Evolutionary conservation across 2,329 filamentous ascomycete species (phyloP).

Genomic region (Alternaria brassicicola): DNA sequence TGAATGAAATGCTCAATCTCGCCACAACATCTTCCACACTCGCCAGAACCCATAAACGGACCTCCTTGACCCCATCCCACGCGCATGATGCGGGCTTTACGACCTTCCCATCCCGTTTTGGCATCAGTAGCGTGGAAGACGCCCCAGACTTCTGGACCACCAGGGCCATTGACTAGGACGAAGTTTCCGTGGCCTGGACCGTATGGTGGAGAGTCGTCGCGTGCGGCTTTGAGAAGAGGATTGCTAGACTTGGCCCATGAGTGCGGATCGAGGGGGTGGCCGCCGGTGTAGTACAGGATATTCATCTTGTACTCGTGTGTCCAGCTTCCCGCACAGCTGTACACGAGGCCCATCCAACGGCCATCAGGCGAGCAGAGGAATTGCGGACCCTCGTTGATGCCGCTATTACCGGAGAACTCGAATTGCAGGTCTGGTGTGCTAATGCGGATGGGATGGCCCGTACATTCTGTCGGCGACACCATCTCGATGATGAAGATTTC

Average conservation of each 20-base stretch:
- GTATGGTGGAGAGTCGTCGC: constrained; percentile 49
- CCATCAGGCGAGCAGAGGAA: constrained; percentile 45
- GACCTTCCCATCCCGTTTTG: constrained; percentile 54
- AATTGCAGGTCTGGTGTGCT: constrained; percentile 50
- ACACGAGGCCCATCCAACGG: constrained; percentile 54
- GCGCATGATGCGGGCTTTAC: constrained; percentile 54
- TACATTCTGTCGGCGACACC: constrained; percentile 44
- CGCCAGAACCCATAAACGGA: constrained; percentile 51
- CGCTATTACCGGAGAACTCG: constrained; percentile 49
- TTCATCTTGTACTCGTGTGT: constrained; percentile 58
- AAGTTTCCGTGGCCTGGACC: constrained; percentile 57
- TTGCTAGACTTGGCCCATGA: constrained; percentile 50
- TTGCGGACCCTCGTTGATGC: constrained; percentile 56
- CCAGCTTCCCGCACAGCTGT: constrained; percentile 55
- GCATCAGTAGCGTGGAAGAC: constrained; percentile 56
- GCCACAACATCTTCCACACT: constrained; percentile 45
- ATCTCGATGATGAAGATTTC: constrained; percentile 54
- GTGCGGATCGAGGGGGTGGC: constrained; percentile 47
- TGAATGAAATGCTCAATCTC: constrained; percentile 42
- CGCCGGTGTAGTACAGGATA: constrained; percentile 50
- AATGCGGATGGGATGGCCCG: constrained; percentile 48
- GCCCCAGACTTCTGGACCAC: constrained; percentile 49
- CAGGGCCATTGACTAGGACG: constrained; percentile 44
- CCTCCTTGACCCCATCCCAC: constrained; percentile 48
- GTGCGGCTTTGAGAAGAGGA: constrained; percentile 49